Evolutionary conservation across 208 protist genomes (phyloP).

Genomic region (Herpetomonas muscarum): DNA sequence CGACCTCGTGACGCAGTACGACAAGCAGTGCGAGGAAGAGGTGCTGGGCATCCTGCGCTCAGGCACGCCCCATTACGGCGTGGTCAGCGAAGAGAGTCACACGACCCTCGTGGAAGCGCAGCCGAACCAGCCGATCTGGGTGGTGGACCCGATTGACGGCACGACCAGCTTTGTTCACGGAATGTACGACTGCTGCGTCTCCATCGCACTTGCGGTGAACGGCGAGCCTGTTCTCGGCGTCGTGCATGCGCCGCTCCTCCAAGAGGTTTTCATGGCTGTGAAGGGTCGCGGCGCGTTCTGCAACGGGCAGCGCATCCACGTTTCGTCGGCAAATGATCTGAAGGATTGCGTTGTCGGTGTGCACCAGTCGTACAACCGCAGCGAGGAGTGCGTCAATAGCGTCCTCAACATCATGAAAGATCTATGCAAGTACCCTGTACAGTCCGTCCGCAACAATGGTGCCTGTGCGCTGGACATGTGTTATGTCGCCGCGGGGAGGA

Average conservation of each 20-base stretch:
- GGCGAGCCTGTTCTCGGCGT: constrained; percentile 76
- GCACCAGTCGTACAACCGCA: constrained; percentile 54
- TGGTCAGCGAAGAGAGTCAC: constrained; percentile 65
- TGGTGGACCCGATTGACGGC: constrained; percentile 82
- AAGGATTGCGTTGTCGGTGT: constrained; percentile 63
- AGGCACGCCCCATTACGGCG: constrained; percentile 52
- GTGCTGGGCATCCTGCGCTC: constrained; percentile 51
- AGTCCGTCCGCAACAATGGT: constrained; percentile 68
- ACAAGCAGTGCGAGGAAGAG: constrained; percentile 76
- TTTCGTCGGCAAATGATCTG: constrained; percentile 41
- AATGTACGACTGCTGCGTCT: constrained; percentile 82
- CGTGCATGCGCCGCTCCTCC: constrained; percentile 62
- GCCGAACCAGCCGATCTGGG: constrained; percentile 66
- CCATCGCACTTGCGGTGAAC: constrained; percentile 74
- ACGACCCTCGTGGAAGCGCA: constrained; percentile 19
- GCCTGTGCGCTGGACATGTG: constrained; percentile 84
- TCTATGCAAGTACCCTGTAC: constrained; percentile 57
- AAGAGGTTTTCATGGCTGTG: constrained; percentile 78
- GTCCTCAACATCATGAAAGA: constrained; percentile 60
- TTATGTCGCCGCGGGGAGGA: constrained; percentile 69
- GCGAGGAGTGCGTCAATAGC: constrained; percentile 35
- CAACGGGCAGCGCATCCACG: constrained; percentile 84
- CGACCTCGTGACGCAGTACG: constrained; percentile 73
- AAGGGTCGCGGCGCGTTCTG: constrained; percentile 78
- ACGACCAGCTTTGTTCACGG: constrained; percentile 80